A percentile compares a stretch with the other conserved stretches of the same genome.
Evolutionary conservation across 164 flowering plant genomes (phyloP).

Genomic region (Umbellularia californica): DNA sequence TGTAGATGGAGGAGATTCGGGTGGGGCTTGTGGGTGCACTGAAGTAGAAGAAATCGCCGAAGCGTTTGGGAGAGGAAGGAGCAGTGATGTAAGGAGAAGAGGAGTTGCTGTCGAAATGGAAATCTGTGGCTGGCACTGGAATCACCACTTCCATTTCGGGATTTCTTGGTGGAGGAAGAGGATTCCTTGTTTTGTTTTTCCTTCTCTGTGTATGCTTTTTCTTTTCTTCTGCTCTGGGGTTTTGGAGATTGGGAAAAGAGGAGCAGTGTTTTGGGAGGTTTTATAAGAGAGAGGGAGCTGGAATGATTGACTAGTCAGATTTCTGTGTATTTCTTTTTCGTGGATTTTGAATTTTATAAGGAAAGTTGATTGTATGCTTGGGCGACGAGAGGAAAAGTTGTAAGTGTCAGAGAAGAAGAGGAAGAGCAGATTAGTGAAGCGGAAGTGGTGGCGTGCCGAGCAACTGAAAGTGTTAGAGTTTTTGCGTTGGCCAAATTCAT

Average conservation of each 20-base stretch:
- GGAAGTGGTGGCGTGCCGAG: too few species aligned
- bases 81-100: conserved; percentile 32
- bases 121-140: conserved; percentile 16
- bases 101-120: conserved; percentile 26
- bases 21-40: conserved; percentile 44
- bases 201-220: neutral
- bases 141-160: conserved; percentile 28
- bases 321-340: neutral
- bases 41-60: conserved; percentile 21
- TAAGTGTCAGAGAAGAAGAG: neutral
- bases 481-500: too few species aligned
- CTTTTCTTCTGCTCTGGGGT: neutral
- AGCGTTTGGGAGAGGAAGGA: conserved; percentile 34
- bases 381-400: neutral
- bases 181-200: neutral
- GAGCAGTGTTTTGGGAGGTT: neutral
- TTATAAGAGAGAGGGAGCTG: conserved; percentile 6
- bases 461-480: too few species aligned
- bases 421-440: neutral
- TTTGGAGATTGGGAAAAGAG: neutral
- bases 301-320: conserved; percentile 3
- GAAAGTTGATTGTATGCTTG: neutral
- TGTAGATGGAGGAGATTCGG: conserved; percentile 19
- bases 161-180: neutral
- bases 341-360: neutral